Evolutionary conservation across 805 yeast species (phyloP).

Genomic region (Nakazawaea wickerhamii): DNA sequence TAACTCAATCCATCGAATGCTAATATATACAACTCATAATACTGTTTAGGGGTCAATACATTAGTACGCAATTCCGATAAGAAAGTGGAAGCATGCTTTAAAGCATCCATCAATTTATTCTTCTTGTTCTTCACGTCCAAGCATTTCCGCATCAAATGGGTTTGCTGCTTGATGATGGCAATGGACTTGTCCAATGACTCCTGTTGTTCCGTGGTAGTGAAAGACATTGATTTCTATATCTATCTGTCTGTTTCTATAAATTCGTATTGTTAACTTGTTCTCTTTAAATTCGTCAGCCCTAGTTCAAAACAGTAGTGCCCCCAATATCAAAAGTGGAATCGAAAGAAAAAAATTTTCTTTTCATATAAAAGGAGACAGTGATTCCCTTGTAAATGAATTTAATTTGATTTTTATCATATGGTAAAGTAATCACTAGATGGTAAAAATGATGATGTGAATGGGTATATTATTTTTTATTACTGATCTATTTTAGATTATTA

Average conservation of each 20-base stretch:
- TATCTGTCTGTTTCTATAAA: background rate
- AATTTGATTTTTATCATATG: too few species aligned
- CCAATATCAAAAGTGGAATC: too few species aligned
- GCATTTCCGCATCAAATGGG: slow-evolving; percentile 69
- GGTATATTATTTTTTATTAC: slow-evolving; percentile 1
- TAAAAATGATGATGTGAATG: slow-evolving; percentile 4
- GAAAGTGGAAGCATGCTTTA: slow-evolving; percentile 80
- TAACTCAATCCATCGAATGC: slow-evolving; percentile 77
- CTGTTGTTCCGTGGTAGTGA: slow-evolving; percentile 20
- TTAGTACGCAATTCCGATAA: slow-evolving; percentile 77
- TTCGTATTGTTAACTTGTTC: too few species aligned
- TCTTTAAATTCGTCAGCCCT: too few species aligned
- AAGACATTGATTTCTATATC: background rate
- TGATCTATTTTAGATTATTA: too few species aligned
- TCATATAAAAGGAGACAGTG: too few species aligned
- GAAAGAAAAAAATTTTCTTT: too few species aligned
- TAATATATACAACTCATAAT: slow-evolving; percentile 84
- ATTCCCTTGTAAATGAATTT: too few species aligned
- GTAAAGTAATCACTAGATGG: too few species aligned
- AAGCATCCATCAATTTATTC: slow-evolving; percentile 75
- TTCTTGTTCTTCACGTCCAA: slow-evolving; percentile 40
- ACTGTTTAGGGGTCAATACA: slow-evolving; percentile 77
- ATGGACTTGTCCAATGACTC: slow-evolving; percentile 38
- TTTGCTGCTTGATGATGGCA: slow-evolving; percentile 59
- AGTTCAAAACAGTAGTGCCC: too few species aligned